Percentiles rank a stretch among this genome's conserved stretches.
Conservation (phyloP, 2,329 filamentous ascomycete species). For the Pyricularia pennisetigena region DNA sequence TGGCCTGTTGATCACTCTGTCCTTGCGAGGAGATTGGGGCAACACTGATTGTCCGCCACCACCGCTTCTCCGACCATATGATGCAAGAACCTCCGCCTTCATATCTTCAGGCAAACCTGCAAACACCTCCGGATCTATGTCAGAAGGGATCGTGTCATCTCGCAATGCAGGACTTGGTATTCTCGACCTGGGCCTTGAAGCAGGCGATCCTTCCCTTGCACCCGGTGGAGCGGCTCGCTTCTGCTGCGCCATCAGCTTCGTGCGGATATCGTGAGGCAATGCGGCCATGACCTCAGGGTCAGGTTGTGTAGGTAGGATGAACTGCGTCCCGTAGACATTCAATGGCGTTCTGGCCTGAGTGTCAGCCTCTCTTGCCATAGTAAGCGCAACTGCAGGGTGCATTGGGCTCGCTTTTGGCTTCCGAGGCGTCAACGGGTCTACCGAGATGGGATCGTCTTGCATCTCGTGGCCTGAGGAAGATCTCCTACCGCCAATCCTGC, state of each 20-base stretch:
- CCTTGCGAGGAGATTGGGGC: slow-evolving; percentile 46
- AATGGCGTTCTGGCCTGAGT: slow-evolving; percentile 54
- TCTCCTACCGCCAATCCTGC: slow-evolving; percentile 18
- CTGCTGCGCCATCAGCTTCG: slow-evolving; percentile 56
- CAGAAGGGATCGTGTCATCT: slow-evolving; percentile 47
- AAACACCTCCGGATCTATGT: slow-evolving; percentile 79
- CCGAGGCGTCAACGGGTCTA: slow-evolving; percentile 41
- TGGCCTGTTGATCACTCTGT: slow-evolving; percentile 35
- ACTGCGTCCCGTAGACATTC: slow-evolving; percentile 81
- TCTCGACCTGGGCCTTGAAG: slow-evolving; percentile 21
- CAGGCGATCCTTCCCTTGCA: slow-evolving; percentile 19
- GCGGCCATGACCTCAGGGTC: slow-evolving; percentile 77
- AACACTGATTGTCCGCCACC: slow-evolving; percentile 21
- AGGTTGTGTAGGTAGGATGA: slow-evolving; percentile 75
- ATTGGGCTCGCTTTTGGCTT: slow-evolving; percentile 32
- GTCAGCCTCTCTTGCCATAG: slow-evolving; percentile 39
- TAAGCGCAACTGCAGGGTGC: slow-evolving; percentile 44
- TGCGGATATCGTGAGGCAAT: slow-evolving; percentile 73
- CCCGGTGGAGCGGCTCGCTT: slow-evolving; percentile 14
- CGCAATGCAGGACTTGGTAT: slow-evolving; percentile 25
- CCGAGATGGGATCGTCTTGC: slow-evolving; percentile 40
- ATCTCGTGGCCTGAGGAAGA: neutral
- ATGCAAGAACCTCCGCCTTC: slow-evolving; percentile 69
- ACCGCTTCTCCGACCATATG: slow-evolving; percentile 42
- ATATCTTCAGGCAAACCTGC: slow-evolving; percentile 77